These are phyloP conservation scores for Lactarius tabidus DNA, from an alignment of 768 basidiomycete genomes.

Conservation along the genomic window DNA sequence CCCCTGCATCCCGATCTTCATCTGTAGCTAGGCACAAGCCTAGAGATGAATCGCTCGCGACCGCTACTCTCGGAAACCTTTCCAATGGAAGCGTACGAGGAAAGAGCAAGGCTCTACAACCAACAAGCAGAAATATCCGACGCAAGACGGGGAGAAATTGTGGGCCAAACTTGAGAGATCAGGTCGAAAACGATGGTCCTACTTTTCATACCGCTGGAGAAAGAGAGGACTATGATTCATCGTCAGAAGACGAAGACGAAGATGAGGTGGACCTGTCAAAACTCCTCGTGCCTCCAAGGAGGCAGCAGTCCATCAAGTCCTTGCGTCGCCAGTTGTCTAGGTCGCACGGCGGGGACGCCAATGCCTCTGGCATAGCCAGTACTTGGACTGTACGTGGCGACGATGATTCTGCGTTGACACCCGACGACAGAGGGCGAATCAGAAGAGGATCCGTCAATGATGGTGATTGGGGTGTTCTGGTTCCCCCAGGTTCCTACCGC, in stretches of 20 bases:
- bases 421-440: constrained; percentile 8
- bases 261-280: constrained; percentile 61
- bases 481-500: not conserved
- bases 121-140: constrained; percentile 18
- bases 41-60: constrained; percentile 15
- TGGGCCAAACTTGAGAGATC: constrained; percentile 35
- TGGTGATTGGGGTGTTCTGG: constrained; percentile 17
- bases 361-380: not conserved
- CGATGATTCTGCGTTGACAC: not conserved
- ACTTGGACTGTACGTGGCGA: not conserved
- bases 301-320: constrained; percentile 71
- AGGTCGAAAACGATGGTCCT: constrained; percentile 57
- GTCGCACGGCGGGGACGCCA: not conserved
- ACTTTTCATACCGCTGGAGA: constrained; percentile 30
- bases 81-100: constrained; percentile 26
- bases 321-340: constrained; percentile 53
- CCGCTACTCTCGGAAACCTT: constrained; percentile 7
- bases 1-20: constrained; percentile 58
- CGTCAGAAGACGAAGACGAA: constrained; percentile 44
- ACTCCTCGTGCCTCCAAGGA: constrained; percentile 64
- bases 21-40: constrained; percentile 36
- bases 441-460: constrained; percentile 26
- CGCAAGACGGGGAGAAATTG: constrained; percentile 29
- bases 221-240: constrained; percentile 25
- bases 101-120: constrained; percentile 30